Evolutionary conservation across 73 alveolate genomes (phyloP), one percentile per base, ranked within the genome.

Genomic region (Paramecium octaurelia): DNA sequence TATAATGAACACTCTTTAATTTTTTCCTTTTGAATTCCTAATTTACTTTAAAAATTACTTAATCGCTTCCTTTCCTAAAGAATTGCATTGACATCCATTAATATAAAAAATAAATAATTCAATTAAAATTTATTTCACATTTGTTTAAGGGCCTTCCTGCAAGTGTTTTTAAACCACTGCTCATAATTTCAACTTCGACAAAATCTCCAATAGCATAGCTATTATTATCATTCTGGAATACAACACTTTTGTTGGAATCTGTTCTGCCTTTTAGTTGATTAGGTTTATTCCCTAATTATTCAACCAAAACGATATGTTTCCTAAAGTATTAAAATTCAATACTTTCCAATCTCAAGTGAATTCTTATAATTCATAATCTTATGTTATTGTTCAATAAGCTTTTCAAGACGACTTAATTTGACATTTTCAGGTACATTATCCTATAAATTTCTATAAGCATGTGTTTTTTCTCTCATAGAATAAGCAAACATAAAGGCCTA

Each of bases 361-460:
- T 64, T 64, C 9, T 20, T 31, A 5, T 64, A 12, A 27, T 31
- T 31, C 84, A 64, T 23, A 1, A 64, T 64, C 11, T 11, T 31
- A 14, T 23, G 46, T 34, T 64, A 42, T 64, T 12, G 31, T 31
- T 64, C 84, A 31, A 64, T 64, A 0, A 64, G 27, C 12, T 27
- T 34, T 31, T 64, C 46, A 31, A 64, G 46, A 14, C 84, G 69
- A 18, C 34, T 90, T 69, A 87, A 57, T 88, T 97, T 97, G 2
- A 96, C 97, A 34, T 85, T 95, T 84, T 96, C 97, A 35, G 98
- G 98, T 2, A 97, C 97, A 96, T 97, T 94, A 86, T 97, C 99
- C 69, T 90, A 40, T 92, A 93, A 86, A 31, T 90, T 87, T 85
- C 98, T 89, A 80, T 95, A 96, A 3, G 99, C 99, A 87, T 96